Evolutionary conservation across 441 rosid species (phyloP), one percentile per base, ranked within the genome.

Genomic region (Eruca vesicaria): DNA sequence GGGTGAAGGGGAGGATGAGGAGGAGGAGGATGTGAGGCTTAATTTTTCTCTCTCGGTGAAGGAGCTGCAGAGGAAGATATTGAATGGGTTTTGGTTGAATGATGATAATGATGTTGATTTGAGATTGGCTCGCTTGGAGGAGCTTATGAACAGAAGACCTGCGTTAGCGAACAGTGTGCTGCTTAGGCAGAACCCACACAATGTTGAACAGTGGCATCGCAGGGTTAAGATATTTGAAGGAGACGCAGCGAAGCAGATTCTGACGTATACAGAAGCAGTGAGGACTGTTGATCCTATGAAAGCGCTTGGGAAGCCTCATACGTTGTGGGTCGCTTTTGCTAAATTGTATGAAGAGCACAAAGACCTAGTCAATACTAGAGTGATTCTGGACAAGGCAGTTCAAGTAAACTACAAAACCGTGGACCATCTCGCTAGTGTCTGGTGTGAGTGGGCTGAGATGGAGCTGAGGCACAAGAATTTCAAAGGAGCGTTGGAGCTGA

Each of bases 381-480:
- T 93, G 62, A 90, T 95, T 78, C 84, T 95, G 57, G 98, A 93
- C 74, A 95, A 95, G 85, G 99, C 98, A 16, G 98, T 89, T 68
- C 98, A 93, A 73, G 98, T 93, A 20, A 95, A 95, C 78, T 95
- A 89, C 82, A 93, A 90, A 72, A 77, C 82, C 11, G 90, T 93
- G 35, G 99, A 95, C 74, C 90, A 95, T 84, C 88, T 95, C 63
- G 97, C 97, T 16, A 89, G 94, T 58, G 82, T 91, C 29, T 93
- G 99, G 99, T 93, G 98, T 74, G 98, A 90, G 82, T 95, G 99
- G 98, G 95, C 99, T 16, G 98, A 95, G 82, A 93, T 91, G 97
- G 99, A 93, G 77, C 29, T 95, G 68, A 89, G 91, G 77, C 91
- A 93, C 77, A 82, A 89, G 69, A 95, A 90, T 78, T 87, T 93